Evolutionary conservation across 2,329 filamentous ascomycete genomes (phyloP), one percentile per base, ranked within the genome.

Genomic region (Cytospora leucostoma): DNA sequence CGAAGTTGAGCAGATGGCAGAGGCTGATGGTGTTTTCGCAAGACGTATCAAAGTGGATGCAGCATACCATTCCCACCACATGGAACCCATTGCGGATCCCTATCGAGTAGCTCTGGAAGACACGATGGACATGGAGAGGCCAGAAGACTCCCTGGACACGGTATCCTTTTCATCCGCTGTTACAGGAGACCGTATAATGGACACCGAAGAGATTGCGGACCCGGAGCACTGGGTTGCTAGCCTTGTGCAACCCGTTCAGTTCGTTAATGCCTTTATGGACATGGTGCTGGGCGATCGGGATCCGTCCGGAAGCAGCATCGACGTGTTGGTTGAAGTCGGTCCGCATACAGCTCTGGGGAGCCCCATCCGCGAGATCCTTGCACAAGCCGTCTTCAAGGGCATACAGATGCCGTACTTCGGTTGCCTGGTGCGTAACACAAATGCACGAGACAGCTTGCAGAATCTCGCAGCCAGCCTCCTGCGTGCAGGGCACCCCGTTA

Each of bases 341-440:
- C 80, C 81, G 0, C 80, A 83, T 66, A 74, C 79, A 3, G 80
- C 79, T 3, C 73, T 84, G 2, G 75, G 79, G 53, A 80, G 81
- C 0, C 81, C 81, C 1, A 75, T 83, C 60, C 79, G 80, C 69
- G 77, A 82, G 70, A 81, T 81, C 17, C 69, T 82, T 32, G 80
- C 81, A 67, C 38, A 27, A 4, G 71, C 71, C 1, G 38, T 49
- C 7, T 50, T 61, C 7, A 13, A 38, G 15, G 33, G n/a, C 0
- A 6, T 33, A 2, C 7, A 55, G 4, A 5, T 50, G 3, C n/a
- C 51, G 0, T 61, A 61, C 12, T 3, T 21, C 3, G 15, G 54
- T 47, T 57, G 53, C 12, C 60, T 62, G 3, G 2, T 12, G 0
- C 60, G 44, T 67, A 35, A 53, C 32, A 50, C 12, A 37, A 55